Percentiles rank a stretch among this genome's conserved stretches.
These are phyloP conservation scores for Sequoia sempervirens DNA, from an alignment of 75 land plant genomes.

Conservation along the genomic window DNA sequence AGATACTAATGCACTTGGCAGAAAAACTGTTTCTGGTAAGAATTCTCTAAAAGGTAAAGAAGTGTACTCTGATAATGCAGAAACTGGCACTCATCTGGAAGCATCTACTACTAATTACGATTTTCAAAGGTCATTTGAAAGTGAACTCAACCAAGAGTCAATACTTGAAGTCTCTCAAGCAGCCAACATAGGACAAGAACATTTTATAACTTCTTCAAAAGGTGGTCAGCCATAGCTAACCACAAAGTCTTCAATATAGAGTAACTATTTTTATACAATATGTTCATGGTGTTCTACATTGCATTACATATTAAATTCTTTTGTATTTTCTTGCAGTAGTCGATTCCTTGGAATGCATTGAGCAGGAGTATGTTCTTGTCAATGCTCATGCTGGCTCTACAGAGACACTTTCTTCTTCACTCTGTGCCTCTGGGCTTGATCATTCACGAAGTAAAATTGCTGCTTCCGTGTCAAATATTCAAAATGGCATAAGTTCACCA, in stretches of 20 bases:
- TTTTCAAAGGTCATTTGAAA: conserved; percentile 4
- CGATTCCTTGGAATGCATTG: conserved; percentile 78
- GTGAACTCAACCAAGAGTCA: not conserved
- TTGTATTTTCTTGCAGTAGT: conserved; percentile 21
- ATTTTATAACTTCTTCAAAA: conserved; percentile 2
- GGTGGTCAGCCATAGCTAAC: conserved; percentile 11
- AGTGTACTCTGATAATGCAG: not conserved
- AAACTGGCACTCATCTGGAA: not conserved
- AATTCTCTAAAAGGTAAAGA: not conserved
- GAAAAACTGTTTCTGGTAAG: not conserved
- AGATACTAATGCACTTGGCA: not conserved
- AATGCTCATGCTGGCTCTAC: conserved; percentile 45
- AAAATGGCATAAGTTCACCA: conserved; percentile 34
- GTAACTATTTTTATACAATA: not conserved
- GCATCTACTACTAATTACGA: not conserved
- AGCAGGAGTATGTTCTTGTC: conserved; percentile 89
- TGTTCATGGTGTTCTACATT: not conserved
- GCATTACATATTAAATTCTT: not conserved
- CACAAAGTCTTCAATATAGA: not conserved
- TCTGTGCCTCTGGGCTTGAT: conserved; percentile 34
- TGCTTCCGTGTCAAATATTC: conserved; percentile 19
- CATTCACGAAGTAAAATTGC: conserved; percentile 33
- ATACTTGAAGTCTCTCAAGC: not conserved
- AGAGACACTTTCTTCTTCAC: conserved; percentile 48
- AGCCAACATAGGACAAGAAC: not conserved